Evolutionary conservation across 306 rosid genomes (phyloP).

Genomic region (Lathyrus aphaca): DNA sequence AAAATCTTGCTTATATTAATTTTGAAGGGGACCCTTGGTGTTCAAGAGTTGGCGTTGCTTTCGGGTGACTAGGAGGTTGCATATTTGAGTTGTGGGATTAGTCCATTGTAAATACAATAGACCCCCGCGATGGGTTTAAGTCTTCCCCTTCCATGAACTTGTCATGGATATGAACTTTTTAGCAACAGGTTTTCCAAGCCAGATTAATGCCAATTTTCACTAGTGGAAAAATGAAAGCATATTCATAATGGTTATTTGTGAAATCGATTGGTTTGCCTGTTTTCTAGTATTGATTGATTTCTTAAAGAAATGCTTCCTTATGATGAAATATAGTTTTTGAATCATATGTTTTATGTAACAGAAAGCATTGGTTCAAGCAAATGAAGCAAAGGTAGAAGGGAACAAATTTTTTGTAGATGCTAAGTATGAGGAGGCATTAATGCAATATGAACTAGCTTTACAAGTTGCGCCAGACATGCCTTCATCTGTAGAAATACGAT

Average conservation of each 20-base stretch:
- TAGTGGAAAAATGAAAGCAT: neutral
- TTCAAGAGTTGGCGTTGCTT: neutral
- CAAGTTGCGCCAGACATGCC: constrained; percentile 69
- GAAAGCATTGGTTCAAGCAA: constrained; percentile 78
- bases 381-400: constrained; percentile 79
- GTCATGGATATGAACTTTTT: neutral
- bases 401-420: constrained; percentile 68
- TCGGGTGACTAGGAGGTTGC: neutral
- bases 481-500: constrained; percentile 69
- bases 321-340: neutral
- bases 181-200: neutral
- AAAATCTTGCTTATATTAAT: constrained; percentile 1
- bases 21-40: neutral
- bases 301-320: neutral
- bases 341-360: constrained; percentile 37
- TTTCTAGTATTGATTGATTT: constrained; percentile 17
- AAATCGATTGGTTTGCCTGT: neutral
- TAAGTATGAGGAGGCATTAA: constrained; percentile 76
- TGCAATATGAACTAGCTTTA: constrained; percentile 67
- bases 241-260: neutral
- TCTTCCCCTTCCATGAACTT: neutral
- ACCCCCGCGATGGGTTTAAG: neutral
- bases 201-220: neutral
- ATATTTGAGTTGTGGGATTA: neutral
- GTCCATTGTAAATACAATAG: constrained; percentile 9